These are phyloP conservation scores for Echium plantagineum DNA, from an alignment of 257 asterid genomes.

Conservation along the genomic window DNA sequence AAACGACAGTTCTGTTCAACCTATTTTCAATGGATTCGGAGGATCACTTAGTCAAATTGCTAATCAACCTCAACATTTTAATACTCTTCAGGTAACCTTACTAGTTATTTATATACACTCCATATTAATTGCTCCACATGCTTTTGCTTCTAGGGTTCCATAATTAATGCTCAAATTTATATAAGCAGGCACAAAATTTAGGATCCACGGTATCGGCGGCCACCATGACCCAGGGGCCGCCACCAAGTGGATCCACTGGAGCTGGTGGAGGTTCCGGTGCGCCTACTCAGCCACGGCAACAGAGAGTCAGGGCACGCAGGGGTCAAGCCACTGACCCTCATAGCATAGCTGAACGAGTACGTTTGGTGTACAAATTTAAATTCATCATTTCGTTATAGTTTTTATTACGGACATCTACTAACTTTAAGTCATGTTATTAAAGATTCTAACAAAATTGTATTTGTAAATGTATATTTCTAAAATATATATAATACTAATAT, in stretches of 20 bases:
- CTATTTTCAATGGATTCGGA: slow-evolving; percentile 11
- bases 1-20: slow-evolving; percentile 5
- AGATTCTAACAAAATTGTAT: too few relatives aligned
- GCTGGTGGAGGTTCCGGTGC: slow-evolving; percentile 1
- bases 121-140: background rate
- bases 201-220: background rate
- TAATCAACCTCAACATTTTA: slow-evolving; percentile 1
- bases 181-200: background rate
- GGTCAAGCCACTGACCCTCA: slow-evolving; percentile 16
- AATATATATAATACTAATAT: too few relatives aligned
- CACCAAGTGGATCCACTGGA: slow-evolving; percentile 3
- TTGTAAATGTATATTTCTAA: too few relatives aligned
- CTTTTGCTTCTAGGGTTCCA: background rate
- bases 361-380: background rate
- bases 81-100: background rate
- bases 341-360: slow-evolving; percentile 13
- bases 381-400: too few relatives aligned
- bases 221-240: background rate
- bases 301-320: slow-evolving; percentile 11
- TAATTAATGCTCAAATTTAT: background rate
- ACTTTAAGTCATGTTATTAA: too few relatives aligned
- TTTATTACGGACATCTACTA: too few relatives aligned
- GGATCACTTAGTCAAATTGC: slow-evolving; percentile 12
- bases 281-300: slow-evolving; percentile 4
- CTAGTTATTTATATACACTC: too few relatives aligned